Percentiles rank a stretch among this genome's conserved stretches.
Evolutionary conservation across 176 grass and related monocot genomes (phyloP).

Genomic region (Leersia perrieri): DNA sequence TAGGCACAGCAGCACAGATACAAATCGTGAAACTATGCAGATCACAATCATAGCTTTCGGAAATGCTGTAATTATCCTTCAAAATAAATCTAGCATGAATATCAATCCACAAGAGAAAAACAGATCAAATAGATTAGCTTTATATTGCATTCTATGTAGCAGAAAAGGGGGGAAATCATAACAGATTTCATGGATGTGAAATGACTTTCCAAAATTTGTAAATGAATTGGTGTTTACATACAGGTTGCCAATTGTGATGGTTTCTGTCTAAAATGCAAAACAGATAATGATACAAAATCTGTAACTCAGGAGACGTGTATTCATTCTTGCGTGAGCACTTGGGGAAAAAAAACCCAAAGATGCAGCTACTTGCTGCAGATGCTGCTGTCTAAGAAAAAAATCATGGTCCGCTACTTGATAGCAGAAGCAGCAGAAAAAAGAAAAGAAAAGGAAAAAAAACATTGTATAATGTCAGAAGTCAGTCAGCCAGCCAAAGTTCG

Average conservation of each 20-base stretch:
- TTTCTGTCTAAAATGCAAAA: slow-evolving; percentile 14
- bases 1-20: neutral
- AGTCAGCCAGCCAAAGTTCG: slow-evolving; percentile 29
- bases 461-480: slow-evolving; percentile 32
- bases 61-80: neutral
- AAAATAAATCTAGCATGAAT: neutral
- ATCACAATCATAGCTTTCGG: neutral
- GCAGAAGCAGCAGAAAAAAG: slow-evolving; percentile 25
- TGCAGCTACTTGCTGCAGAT: neutral
- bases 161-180: no score
- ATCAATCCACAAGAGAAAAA: neutral
- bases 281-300: slow-evolving; percentile 5
- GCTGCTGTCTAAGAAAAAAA: neutral
- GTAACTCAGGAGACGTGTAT: neutral
- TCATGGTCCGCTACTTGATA: neutral
- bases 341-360: neutral
- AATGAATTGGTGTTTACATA: slow-evolving; percentile 34
- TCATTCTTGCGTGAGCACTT: neutral
- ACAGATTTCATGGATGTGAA: neutral
- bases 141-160: neutral
- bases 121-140: no score
- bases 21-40: neutral
- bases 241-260: slow-evolving; percentile 4
- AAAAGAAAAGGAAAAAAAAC: neutral
- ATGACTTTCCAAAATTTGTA: neutral